Evolutionary conservation across 352 stramenopile genomes (phyloP), one percentile per base, ranked within the genome.

Genomic region (Pythium grandisporangium): DNA sequence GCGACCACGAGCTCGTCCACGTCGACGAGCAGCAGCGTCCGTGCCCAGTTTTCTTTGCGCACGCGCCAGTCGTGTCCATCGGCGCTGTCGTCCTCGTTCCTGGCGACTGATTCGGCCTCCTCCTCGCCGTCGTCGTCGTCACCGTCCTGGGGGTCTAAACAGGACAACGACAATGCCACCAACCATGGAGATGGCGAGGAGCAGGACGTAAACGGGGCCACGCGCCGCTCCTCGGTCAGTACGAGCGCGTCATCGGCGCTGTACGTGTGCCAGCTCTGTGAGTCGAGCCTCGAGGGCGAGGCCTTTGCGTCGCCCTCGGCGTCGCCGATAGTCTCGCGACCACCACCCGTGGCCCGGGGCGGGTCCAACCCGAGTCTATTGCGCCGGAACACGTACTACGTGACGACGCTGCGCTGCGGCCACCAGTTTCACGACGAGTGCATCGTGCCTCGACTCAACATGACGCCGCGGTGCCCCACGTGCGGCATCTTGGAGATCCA

Each of bases 361-460:
- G n/a, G n/a, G n/a, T n/a, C n/a, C n/a, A n/a, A n/a, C n/a, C n/a
- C n/a, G n/a, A 48, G 33, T 37, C 17, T 10, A 42, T 42, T 20
- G 39, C 42, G 58, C 14, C 42, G 46, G 11, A 45, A 45, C 21
- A 68, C 63, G 24, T 67, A 83, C 42, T 86, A 84, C 53, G 45
- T 84, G 23, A 85, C 76, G 60, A 83, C 63, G 33, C 60, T 91
- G 16, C 64, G 61, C 27, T 91, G 77, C 16, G 70, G 77, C 36
- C 76, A 89, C 41, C 70, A 81, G 37, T 89, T 89, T 51, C 76
- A 89, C 53, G 76, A 89, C 49, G 76, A 91, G 48, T 91, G 77
- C 52, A 86, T 86, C 60, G 67, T 91, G 13, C 70, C 67, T 7
- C 75, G 67, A 40, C 66, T 91, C 11, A 91, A 91, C 48, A 65